Evolutionary conservation across 192 early-diverging fungal genomes (phyloP).

Genomic region (Coemansia sp.): DNA sequence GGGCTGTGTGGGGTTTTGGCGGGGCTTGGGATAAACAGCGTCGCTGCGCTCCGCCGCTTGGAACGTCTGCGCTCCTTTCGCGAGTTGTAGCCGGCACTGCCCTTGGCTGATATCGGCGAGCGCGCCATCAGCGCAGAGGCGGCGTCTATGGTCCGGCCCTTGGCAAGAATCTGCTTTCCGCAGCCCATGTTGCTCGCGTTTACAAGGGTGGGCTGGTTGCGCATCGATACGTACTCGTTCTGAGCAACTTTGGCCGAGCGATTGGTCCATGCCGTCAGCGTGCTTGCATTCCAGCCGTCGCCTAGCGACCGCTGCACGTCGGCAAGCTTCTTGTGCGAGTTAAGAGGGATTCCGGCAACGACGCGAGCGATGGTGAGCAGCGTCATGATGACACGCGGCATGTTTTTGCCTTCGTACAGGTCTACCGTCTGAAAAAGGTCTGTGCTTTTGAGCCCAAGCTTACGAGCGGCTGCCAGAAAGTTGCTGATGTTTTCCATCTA

Average conservation of each 20-base stretch:
- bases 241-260: constrained; percentile 6
- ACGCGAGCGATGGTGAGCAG: constrained; percentile 69
- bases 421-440: constrained; percentile 82
- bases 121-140: neutral
- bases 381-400: constrained; percentile 73
- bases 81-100: constrained; percentile 14
- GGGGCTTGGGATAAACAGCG: constrained; percentile 34
- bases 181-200: constrained; percentile 9
- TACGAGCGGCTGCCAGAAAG: constrained; percentile 69
- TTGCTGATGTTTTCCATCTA: constrained; percentile 86
- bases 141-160: neutral
- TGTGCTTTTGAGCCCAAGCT: constrained; percentile 70
- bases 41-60: constrained; percentile 47
- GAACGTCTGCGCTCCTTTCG: constrained; percentile 39
- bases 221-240: constrained; percentile 24
- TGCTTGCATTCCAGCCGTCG: constrained; percentile 47
- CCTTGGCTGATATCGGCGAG: constrained; percentile 3
- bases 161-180: neutral
- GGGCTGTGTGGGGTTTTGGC: constrained; percentile 16
- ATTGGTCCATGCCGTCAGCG: constrained; percentile 23
- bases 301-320: constrained; percentile 36
- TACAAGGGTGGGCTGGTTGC: constrained; percentile 41
- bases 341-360: constrained; percentile 55
- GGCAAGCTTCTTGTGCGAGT: constrained; percentile 37
- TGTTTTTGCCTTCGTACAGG: constrained; percentile 79